A percentile compares a stretch with the other conserved stretches of the same genome.
These are phyloP conservation scores for Chytriomyces hyalinus DNA, from an alignment of 192 early-diverging fungal genomes.

Conservation along the genomic window DNA sequence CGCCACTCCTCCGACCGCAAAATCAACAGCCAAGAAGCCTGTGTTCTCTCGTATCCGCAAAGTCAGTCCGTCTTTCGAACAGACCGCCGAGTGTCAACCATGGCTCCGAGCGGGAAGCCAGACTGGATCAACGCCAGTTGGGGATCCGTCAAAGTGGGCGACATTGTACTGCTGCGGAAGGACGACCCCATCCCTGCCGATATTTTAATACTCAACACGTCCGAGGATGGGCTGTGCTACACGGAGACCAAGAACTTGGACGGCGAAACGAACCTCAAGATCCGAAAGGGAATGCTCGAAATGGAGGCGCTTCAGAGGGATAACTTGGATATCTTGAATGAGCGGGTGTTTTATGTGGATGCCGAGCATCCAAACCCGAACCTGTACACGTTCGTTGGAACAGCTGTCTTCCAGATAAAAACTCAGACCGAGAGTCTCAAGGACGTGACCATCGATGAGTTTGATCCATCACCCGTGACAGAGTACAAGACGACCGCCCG, in stretches of 20 bases:
- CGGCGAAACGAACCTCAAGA: conserved; percentile 97
- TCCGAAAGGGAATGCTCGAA: conserved; percentile 69
- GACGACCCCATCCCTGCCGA: conserved; percentile 92
- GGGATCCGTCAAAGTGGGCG: conserved; percentile 87
- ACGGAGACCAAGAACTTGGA: conserved; percentile 99
- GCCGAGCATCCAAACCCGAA: conserved; percentile 87
- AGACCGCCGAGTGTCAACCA: background rate
- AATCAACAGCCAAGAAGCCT: conserved; percentile 63
- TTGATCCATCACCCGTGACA: background rate
- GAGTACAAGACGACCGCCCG: background rate
- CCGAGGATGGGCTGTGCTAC: conserved; percentile 87
- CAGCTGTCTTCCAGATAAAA: conserved; percentile 53
- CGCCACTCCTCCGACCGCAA: conserved; percentile 81
- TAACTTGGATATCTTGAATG: conserved; percentile 51
- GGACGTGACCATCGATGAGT: conserved; percentile 4
- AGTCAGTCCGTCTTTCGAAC: background rate
- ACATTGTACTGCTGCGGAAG: conserved; percentile 81
- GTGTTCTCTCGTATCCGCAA: background rate
- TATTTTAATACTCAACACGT: conserved; percentile 82
- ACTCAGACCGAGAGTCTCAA: background rate
- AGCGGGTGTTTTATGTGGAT: conserved; percentile 72
- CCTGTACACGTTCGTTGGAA: conserved; percentile 87
- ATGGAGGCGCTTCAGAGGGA: conserved; percentile 57
- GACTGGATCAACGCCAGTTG: conserved; percentile 76
- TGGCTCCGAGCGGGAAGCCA: conserved; percentile 8